Conservation (phyloP, 208 protist species). For the Borovskyia barvae region DNA sequence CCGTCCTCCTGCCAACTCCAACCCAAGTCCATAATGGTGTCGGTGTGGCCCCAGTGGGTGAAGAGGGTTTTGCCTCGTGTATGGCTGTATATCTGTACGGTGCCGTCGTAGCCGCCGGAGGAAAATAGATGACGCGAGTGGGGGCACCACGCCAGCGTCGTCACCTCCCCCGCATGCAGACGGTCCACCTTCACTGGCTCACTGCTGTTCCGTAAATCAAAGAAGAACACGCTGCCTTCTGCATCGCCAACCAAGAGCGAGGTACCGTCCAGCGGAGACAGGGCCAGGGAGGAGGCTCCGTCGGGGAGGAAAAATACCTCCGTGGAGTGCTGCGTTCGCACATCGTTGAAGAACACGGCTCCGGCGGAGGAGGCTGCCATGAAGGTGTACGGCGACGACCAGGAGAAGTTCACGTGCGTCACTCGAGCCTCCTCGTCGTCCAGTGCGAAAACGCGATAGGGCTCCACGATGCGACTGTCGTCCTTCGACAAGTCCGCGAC, state of each 20-base stretch:
- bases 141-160: constrained; percentile 77
- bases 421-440: constrained; percentile 55
- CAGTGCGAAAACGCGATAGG: constrained; percentile 34
- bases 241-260: constrained; percentile 56
- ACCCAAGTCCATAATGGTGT: constrained; percentile 75
- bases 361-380: constrained; percentile 46
- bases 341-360: constrained; percentile 49
- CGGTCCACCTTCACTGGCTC: constrained; percentile 39
- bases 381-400: constrained; percentile 47
- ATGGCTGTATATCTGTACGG: constrained; percentile 67
- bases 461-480: constrained; percentile 46
- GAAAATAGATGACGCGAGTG: constrained; percentile 82
- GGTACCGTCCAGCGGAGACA: constrained; percentile 60
- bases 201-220: constrained; percentile 64
- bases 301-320: constrained; percentile 51
- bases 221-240: constrained; percentile 57
- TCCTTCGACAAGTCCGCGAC: constrained; percentile 77
- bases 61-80: constrained; percentile 65
- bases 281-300: constrained; percentile 34
- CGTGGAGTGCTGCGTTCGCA: constrained; percentile 29
- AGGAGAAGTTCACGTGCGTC: constrained; percentile 65
- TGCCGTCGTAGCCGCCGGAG: constrained; percentile 71
- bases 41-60: constrained; percentile 83
- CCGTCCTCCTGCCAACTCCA: constrained; percentile 88
- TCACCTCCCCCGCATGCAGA: constrained; percentile 67